phyloP scores from a whole-genome alignment of 148 eudicot species.

The Cornus controversa region DNA sequence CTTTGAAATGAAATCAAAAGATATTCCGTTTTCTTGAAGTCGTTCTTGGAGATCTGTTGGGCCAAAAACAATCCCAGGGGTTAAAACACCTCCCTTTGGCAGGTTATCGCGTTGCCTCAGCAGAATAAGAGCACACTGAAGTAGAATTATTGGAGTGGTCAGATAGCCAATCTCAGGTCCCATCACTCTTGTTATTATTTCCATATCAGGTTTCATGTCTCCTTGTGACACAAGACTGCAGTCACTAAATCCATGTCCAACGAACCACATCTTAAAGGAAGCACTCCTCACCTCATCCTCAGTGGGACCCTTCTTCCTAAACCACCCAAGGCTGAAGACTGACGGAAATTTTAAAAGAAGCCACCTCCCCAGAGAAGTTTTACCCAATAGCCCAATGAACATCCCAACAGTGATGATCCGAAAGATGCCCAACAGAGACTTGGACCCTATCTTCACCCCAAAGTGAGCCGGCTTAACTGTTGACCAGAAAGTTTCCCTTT shows the following conservation, averaged over 20 bases:
- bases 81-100: conserved; percentile 80
- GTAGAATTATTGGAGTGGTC: conserved; percentile 65
- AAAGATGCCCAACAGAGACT: conserved; percentile 52
- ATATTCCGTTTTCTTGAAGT: conserved; percentile 77
- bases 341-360: conserved; percentile 78
- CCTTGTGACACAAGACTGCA: conserved; percentile 22
- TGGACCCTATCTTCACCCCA: conserved; percentile 70
- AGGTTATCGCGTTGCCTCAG: conserved; percentile 53
- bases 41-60: conserved; percentile 77
- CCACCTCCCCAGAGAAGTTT: conserved; percentile 58
- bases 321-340: conserved; percentile 72
- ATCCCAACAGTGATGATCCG: conserved; percentile 49
- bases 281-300: conserved; percentile 88
- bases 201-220: conserved; percentile 54
- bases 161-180: conserved; percentile 89
- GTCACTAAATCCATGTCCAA: conserved; percentile 67
- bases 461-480: conserved; percentile 82
- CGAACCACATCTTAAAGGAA: conserved; percentile 89
- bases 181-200: conserved; percentile 74
- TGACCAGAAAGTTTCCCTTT: conserved; percentile 73
- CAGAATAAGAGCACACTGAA: conserved; percentile 71
- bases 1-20: conserved; percentile 74
- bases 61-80: conserved; percentile 88
- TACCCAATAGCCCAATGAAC: conserved; percentile 61
- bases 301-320: conserved; percentile 70